Evolutionary conservation across 2,329 filamentous ascomycete genomes (phyloP).

Genomic region (Trichoderma aggressivum): DNA sequence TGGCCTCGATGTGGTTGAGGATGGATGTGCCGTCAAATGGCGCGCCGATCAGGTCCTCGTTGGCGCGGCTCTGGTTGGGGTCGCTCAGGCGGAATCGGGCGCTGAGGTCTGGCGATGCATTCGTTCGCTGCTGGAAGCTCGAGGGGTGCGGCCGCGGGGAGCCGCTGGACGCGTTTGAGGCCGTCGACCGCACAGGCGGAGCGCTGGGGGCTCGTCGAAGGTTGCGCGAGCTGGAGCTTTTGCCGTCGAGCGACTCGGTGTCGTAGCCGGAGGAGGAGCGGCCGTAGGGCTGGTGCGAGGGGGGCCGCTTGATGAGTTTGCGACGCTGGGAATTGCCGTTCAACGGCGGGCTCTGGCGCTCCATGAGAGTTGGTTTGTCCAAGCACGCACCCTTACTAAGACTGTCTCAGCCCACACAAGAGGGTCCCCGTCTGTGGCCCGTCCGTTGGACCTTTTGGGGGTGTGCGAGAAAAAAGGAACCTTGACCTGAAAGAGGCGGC

Average conservation of each 20-base stretch:
- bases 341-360: constrained; percentile 42
- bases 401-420: constrained; percentile 24
- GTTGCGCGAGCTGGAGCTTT: constrained; percentile 56
- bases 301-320: constrained; percentile 61
- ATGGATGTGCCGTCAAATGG: constrained; percentile 64
- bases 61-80: constrained; percentile 26
- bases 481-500: constrained; percentile 16
- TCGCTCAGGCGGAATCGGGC: constrained; percentile 30
- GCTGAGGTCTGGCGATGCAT: constrained; percentile 45
- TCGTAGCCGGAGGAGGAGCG: constrained; percentile 50
- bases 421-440: constrained; percentile 10
- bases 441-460: constrained; percentile 15
- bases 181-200: constrained; percentile 48
- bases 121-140: constrained; percentile 24
- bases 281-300: constrained; percentile 46
- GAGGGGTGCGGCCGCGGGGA: constrained; percentile 22
- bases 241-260: constrained; percentile 52
- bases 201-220: constrained; percentile 60
- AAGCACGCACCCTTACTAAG: constrained; percentile 25
- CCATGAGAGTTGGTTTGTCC: constrained; percentile 40
- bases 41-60: constrained; percentile 60
- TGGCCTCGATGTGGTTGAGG: constrained; percentile 41
- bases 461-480: constrained; percentile 2
- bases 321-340: constrained; percentile 54
- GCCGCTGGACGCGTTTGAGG: constrained; percentile 49